A percentile compares a stretch with the other conserved stretches of the same genome.
phyloP scores from a whole-genome alignment of 2,329 filamentous ascomycete species.

The Colletotrichum sansevieriae region DNA sequence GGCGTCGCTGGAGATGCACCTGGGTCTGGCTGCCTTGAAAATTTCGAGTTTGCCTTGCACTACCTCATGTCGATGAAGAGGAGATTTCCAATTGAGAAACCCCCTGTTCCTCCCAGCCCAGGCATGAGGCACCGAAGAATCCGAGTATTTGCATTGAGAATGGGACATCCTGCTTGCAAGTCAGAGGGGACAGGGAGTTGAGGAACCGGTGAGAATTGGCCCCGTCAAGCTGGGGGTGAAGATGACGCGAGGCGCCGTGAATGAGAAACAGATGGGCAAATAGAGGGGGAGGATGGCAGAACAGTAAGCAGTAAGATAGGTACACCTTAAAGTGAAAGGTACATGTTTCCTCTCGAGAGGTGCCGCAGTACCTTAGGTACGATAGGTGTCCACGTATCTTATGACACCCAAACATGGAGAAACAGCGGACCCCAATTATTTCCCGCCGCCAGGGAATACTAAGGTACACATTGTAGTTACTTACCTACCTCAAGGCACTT shows the following conservation, averaged over 20 bases:
- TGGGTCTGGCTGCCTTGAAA: neutral
- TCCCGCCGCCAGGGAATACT: too few relatives aligned
- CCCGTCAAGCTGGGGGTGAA: neutral
- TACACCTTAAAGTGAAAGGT: constrained; percentile 11
- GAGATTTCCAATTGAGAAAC: neutral
- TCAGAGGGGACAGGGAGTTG: neutral
- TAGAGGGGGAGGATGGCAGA: neutral
- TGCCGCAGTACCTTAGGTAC: too few relatives aligned
- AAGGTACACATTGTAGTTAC: too few relatives aligned
- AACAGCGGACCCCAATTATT: too few relatives aligned
- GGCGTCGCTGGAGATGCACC: constrained; percentile 16
- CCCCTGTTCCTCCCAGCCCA: neutral
- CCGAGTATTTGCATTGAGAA: neutral
- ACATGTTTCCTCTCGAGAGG: neutral
- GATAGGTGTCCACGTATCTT: too few relatives aligned
- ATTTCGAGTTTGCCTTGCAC: constrained; percentile 19
- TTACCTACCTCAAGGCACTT: too few relatives aligned
- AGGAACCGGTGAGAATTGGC: constrained; percentile 7
- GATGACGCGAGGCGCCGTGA: neutral
- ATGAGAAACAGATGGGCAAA: neutral
- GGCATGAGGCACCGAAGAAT: neutral
- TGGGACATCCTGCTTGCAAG: too few relatives aligned
- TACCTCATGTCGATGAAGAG: neutral
- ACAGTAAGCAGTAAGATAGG: constrained; percentile 12
- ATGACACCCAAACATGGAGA: too few relatives aligned